phyloP scores from a whole-genome alignment of 257 asterid species.

The Solanum bulbocastanum region DNA sequence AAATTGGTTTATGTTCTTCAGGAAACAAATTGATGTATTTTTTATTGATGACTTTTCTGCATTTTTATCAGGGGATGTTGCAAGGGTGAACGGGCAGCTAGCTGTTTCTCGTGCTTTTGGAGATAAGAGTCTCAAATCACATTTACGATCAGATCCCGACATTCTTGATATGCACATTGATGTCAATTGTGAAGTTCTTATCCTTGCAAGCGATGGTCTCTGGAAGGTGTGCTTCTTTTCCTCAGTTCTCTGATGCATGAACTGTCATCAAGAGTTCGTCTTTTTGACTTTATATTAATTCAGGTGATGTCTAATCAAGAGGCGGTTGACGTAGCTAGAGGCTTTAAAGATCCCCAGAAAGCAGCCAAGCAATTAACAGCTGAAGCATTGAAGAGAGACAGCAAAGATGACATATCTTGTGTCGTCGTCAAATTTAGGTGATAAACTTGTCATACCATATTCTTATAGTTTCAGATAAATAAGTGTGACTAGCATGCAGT shows the following conservation, averaged over 20 bases:
- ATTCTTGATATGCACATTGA: slow-evolving; percentile 16
- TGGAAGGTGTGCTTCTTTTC: slow-evolving; percentile 26
- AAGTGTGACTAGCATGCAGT: neutral
- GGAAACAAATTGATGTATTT: neutral
- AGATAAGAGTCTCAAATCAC: slow-evolving; percentile 31
- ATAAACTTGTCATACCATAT: neutral
- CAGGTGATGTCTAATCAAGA: slow-evolving; percentile 38
- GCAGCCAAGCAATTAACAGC: slow-evolving; percentile 23
- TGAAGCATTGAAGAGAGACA: slow-evolving; percentile 29
- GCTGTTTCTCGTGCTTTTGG: slow-evolving; percentile 44
- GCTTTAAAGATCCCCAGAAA: slow-evolving; percentile 17
- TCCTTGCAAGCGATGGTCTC: slow-evolving; percentile 36
- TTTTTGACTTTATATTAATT: neutral
- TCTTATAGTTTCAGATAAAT: neutral
- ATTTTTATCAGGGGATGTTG: slow-evolving; percentile 25
- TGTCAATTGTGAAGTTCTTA: slow-evolving; percentile 21
- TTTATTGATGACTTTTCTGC: neutral
- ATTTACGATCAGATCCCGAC: slow-evolving; percentile 36
- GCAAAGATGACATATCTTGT: slow-evolving; percentile 40
- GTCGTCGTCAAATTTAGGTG: slow-evolving; percentile 19
- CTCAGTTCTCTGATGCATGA: neutral
- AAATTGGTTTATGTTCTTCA: neutral
- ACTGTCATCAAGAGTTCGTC: neutral
- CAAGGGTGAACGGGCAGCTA: slow-evolving; percentile 34
- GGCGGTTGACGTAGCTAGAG: slow-evolving; percentile 25